A percentile compares a stretch with the other conserved stretches of the same genome.
Conservation (phyloP, 768 basidiomycete species). For the Dentipellis sp. region DNA sequence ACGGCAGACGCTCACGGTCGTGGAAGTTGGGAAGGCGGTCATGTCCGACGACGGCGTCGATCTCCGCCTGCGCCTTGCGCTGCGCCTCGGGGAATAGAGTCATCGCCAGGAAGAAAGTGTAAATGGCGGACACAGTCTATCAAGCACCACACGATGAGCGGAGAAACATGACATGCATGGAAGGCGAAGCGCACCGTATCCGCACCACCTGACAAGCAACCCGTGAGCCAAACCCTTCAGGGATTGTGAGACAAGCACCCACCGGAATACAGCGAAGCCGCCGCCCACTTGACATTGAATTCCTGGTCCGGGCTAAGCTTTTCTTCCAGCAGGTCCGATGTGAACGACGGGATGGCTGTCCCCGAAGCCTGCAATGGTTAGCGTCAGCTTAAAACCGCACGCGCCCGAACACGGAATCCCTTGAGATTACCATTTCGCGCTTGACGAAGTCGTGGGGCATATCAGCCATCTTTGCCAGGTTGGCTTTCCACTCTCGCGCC, state of each 20-base stretch:
- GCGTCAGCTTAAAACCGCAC: neutral
- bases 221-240: neutral
- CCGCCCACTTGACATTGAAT: constrained; percentile 6
- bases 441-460: constrained; percentile 3
- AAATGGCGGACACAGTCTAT: constrained; percentile 17
- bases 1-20: constrained; percentile 17
- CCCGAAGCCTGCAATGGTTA: constrained; percentile 1
- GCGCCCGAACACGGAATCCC: neutral
- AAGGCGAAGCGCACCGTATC: constrained; percentile 10
- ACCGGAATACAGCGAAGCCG: constrained; percentile 8
- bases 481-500: neutral
- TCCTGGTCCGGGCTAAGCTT: neutral
- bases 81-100: constrained; percentile 19
- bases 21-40: constrained; percentile 19
- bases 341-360: neutral
- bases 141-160: neutral
- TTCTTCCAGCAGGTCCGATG: neutral
- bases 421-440: constrained; percentile 1
- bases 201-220: constrained; percentile 8
- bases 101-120: constrained; percentile 24
- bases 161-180: neutral
- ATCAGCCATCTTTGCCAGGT: neutral
- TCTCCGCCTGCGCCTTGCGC: constrained; percentile 18
- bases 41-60: constrained; percentile 19
- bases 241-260: neutral